Evolutionary conservation across 2,329 filamentous ascomycete genomes (phyloP), one percentile per base, ranked within the genome.

Genomic region (Diaporthe citrichinensis): DNA sequence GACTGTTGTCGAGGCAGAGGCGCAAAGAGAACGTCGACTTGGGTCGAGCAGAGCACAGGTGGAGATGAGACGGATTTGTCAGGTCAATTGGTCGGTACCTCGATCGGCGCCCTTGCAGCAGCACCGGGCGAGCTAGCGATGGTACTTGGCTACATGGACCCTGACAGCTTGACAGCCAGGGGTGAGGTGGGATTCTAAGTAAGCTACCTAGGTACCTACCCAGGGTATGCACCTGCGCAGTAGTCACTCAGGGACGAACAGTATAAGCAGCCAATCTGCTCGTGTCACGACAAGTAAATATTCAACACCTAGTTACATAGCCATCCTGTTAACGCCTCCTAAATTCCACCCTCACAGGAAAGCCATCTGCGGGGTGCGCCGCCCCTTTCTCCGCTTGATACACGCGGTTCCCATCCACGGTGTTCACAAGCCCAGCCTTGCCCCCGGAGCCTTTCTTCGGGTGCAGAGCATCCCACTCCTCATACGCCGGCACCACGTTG

Each of bases 401-500:
- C 25, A 46, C 79, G n/a, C 79, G 55, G 41, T 79, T 76, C 4
- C 79, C 79, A 10, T 80, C 57, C 8, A 80, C 79, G 5, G 76
- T 61, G 36, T 55, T 78, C 55, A 79, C 68, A 10, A 23, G 44
- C 44, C 44, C n/a, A 28, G 51, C 51, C 36, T 39, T 39, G 36
- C 36, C 36, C 36, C 36, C 12, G 4, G 36, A 39, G 4, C 17
- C 31, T 36, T 59, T 41, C 74, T 72, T 72, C 20, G 59, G 51
- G 23, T 75, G 74, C 15, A 71, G 58, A 10, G 59, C 55, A 49
- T 81, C 79, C 78, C 78, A 81, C 41, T 81, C 76, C 1, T 77
- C 78, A 76, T 84, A 87, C 39, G 81, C 81, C 8, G 81, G 79
- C 28, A 53, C 61, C 31, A 84, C 78, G 9, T 81, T 78, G 20